These are phyloP conservation scores for Coemansia sp. DNA, from an alignment of 192 early-diverging fungal species.

Conservation along the genomic window DNA sequence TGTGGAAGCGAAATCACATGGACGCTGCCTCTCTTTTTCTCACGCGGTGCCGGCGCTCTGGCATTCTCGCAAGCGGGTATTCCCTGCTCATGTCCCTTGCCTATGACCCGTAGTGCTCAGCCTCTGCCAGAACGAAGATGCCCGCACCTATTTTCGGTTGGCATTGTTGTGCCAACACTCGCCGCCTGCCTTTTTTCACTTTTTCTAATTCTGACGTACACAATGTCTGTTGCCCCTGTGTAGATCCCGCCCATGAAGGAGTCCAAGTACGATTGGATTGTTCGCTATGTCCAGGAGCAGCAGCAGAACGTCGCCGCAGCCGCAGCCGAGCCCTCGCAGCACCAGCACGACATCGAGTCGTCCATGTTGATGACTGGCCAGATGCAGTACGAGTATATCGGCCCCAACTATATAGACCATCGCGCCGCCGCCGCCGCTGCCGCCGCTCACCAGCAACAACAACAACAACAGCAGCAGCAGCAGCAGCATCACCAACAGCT, in stretches of 20 bases:
- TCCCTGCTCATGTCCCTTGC: not conserved
- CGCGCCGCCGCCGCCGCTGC: not conserved
- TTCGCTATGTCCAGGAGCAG: slow-evolving; percentile 51
- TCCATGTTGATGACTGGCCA: slow-evolving; percentile 43
- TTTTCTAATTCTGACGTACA: slow-evolving; percentile 6
- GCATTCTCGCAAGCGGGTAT: not conserved
- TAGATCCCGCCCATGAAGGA: slow-evolving; percentile 54
- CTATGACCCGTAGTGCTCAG: not conserved
- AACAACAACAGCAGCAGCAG: slow-evolving; percentile 12
- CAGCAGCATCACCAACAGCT: slow-evolving; percentile 13
- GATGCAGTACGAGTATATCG: slow-evolving; percentile 24
- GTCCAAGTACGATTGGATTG: slow-evolving; percentile 53
- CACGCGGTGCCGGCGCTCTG: not conserved
- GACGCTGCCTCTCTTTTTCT: not conserved
- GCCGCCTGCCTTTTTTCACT: not conserved
- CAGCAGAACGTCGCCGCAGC: slow-evolving; percentile 43
- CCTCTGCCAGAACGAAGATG: not conserved
- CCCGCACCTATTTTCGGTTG: slow-evolving; percentile 5
- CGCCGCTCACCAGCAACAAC: slow-evolving; percentile 5
- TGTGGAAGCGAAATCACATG: not conserved
- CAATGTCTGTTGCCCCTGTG: slow-evolving; percentile 1
- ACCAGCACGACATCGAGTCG: slow-evolving; percentile 31
- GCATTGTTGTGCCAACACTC: not conserved
- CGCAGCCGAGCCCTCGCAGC: slow-evolving; percentile 18
- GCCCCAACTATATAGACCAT: slow-evolving; percentile 12